Evolutionary conservation across 75 land plant species (phyloP), one percentile per base, ranked within the genome.

Genomic region (Gnetum montanum): DNA sequence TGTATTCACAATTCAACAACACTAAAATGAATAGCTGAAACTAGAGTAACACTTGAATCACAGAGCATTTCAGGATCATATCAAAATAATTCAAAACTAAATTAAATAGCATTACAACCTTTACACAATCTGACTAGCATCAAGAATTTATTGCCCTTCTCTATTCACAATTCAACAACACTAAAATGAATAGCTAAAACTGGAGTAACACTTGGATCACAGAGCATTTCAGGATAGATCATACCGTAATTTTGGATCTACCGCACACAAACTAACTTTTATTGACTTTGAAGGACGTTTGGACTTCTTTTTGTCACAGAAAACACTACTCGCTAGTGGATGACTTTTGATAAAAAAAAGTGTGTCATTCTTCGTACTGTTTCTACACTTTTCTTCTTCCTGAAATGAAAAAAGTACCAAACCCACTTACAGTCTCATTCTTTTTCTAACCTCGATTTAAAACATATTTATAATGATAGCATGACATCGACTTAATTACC

Each of bases 231-330:
- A 36, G 70, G 78, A 72, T 65, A 40, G 16, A 65, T 49, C 27
- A 36, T 49, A 60, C 65, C 25, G 34, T 43, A 5, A 54, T 55
- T 31, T 53, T 19, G 30, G 51, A 40, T 45, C 65, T 54, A 18
- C 36, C 44, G 33, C 57, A 51, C 8, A 61, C 74, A 12, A n/a
- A n/a, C n/a, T n/a, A n/a, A n/a, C n/a, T n/a, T n/a, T n/a, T n/a
- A n/a, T n/a, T n/a, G n/a, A n/a, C n/a, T n/a, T n/a, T n/a, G 78
- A 31, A 43, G 81, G 60, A 27, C 81, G 71, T 30, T 61, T 63
- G 59, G 66, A 76, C 8, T 61, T 65, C 31, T 72, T 71, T 54
- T 78, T 80, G 60, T 85, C 81, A 55, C 85, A 78, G 66, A 40
- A 62, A 11, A 72, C 59, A 24, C 8, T 46, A 11, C 63, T 27